These are phyloP conservation scores for Penicillium lagena DNA, from an alignment of 495 filamentous ascomycete genomes.

Conservation along the genomic window DNA sequence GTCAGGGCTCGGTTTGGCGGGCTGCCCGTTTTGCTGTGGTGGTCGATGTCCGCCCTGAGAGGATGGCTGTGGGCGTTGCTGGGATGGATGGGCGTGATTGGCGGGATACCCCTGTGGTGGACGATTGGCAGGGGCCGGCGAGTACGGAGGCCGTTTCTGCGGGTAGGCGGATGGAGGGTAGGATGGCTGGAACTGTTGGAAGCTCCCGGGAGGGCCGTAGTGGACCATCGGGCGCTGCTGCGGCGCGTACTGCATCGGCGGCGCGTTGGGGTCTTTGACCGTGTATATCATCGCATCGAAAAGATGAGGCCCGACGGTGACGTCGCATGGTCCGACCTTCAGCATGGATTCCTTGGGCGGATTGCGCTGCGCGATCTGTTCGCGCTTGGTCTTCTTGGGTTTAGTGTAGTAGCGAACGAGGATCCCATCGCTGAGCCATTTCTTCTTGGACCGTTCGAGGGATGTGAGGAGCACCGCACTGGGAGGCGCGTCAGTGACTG, in stretches of 20 bases:
- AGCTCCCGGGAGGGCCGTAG: slow-evolving; percentile 58
- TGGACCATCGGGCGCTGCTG: slow-evolving; percentile 60
- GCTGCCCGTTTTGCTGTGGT: slow-evolving; percentile 30
- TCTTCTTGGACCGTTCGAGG: slow-evolving; percentile 73
- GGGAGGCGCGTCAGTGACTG: background rate
- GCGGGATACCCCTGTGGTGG: slow-evolving; percentile 22
- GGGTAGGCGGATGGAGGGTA: slow-evolving; percentile 36
- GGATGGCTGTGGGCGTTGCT: slow-evolving; percentile 21
- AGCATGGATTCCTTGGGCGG: slow-evolving; percentile 83
- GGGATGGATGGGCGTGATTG: slow-evolving; percentile 22
- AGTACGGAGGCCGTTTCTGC: slow-evolving; percentile 25
- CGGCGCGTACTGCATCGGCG: slow-evolving; percentile 39
- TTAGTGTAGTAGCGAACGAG: slow-evolving; percentile 95
- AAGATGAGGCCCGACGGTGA: slow-evolving; percentile 85
- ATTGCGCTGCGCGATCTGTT: slow-evolving; percentile 64
- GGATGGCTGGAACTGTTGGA: slow-evolving; percentile 43
- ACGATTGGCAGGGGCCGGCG: slow-evolving; percentile 19
- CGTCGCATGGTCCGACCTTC: slow-evolving; percentile 70
- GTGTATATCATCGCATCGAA: slow-evolving; percentile 83
- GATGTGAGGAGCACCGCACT: slow-evolving; percentile 83
- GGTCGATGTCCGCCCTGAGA: slow-evolving; percentile 26
- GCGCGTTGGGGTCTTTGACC: slow-evolving; percentile 64
- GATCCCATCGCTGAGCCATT: slow-evolving; percentile 83
- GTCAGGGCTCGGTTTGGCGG: slow-evolving; percentile 59
- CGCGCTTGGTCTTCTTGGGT: slow-evolving; percentile 73